These are phyloP conservation scores for Chenopodium quinoa DNA, from an alignment of 148 eudicot species.

Conservation along the genomic window DNA sequence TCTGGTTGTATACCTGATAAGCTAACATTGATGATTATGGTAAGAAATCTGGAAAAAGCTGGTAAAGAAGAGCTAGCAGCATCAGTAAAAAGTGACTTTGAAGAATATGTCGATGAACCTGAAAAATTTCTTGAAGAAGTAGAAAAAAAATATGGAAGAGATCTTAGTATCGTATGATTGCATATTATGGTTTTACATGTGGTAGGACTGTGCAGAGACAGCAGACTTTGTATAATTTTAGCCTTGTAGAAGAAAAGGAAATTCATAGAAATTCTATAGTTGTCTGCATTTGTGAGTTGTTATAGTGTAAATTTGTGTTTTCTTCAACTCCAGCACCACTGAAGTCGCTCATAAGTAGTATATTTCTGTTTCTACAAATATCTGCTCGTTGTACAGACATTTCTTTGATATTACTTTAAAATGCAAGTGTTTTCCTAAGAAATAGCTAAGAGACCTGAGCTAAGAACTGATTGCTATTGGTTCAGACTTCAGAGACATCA, in stretches of 20 bases:
- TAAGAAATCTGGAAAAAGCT: slow-evolving; percentile 56
- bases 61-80: slow-evolving; percentile 56
- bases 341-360: too few relatives aligned
- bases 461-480: too few relatives aligned
- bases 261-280: too few relatives aligned
- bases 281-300: too few relatives aligned
- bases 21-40: slow-evolving; percentile 56
- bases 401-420: too few relatives aligned
- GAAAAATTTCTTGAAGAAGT: slow-evolving; percentile 54
- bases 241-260: not conserved
- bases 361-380: too few relatives aligned
- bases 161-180: slow-evolving; percentile 19
- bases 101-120: slow-evolving; percentile 50
- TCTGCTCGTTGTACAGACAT: too few relatives aligned
- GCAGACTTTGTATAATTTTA: not conserved
- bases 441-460: too few relatives aligned
- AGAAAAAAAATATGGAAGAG: slow-evolving; percentile 39
- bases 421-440: too few relatives aligned
- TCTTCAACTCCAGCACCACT: too few relatives aligned
- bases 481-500: too few relatives aligned
- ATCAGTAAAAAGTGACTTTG: slow-evolving; percentile 48
- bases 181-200: not conserved
- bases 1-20: slow-evolving; percentile 65
- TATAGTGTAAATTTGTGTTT: too few relatives aligned
- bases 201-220: slow-evolving; percentile 3